Evolutionary conservation across 1,284 basidiomycete species (phyloP).

Genomic region (Golubevia pallescens): DNA sequence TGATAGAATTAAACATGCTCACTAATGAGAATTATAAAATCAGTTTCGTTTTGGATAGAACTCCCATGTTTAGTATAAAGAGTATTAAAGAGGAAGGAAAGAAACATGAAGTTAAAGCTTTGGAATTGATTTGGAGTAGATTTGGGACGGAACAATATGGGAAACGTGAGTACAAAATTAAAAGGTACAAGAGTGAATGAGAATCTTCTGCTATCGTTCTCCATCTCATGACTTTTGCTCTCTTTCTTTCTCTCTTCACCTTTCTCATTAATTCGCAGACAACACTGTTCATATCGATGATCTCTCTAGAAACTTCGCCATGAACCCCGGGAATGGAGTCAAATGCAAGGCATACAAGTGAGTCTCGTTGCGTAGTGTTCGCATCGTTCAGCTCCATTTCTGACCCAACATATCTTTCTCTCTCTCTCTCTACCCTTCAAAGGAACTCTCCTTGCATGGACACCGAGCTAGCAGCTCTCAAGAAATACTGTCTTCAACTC

Average conservation of each 20-base stretch:
- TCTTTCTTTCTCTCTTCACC: background rate
- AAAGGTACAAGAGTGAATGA: no score
- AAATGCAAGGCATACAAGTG: slow-evolving; percentile 83
- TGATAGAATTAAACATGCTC: slow-evolving; percentile 84
- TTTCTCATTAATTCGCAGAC: slow-evolving; percentile 74
- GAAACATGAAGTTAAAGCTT: slow-evolving; percentile 71
- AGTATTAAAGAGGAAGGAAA: slow-evolving; percentile 73
- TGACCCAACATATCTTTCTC: no score
- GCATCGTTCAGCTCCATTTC: no score
- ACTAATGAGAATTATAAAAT: slow-evolving; percentile 15
- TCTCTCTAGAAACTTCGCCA: slow-evolving; percentile 77
- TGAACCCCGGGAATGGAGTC: slow-evolving; percentile 82
- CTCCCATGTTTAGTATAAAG: slow-evolving; percentile 87
- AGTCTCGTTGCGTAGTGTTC: no score
- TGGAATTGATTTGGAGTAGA: slow-evolving; percentile 54
- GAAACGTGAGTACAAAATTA: slow-evolving; percentile 10
- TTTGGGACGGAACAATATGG: slow-evolving; percentile 39
- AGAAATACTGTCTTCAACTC: slow-evolving; percentile 32
- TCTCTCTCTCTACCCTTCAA: slow-evolving; percentile 9
- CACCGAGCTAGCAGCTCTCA: slow-evolving; percentile 31
- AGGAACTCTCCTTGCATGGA: slow-evolving; percentile 38
- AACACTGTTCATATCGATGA: slow-evolving; percentile 90
- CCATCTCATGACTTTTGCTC: no score
- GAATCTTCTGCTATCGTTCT: no score
- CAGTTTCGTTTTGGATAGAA: slow-evolving; percentile 73